A percentile compares a stretch with the other conserved stretches of the same genome.
These are phyloP conservation scores for Aphanomyces euteiches DNA, from an alignment of 352 stramenopile species.

Conservation along the genomic window DNA sequence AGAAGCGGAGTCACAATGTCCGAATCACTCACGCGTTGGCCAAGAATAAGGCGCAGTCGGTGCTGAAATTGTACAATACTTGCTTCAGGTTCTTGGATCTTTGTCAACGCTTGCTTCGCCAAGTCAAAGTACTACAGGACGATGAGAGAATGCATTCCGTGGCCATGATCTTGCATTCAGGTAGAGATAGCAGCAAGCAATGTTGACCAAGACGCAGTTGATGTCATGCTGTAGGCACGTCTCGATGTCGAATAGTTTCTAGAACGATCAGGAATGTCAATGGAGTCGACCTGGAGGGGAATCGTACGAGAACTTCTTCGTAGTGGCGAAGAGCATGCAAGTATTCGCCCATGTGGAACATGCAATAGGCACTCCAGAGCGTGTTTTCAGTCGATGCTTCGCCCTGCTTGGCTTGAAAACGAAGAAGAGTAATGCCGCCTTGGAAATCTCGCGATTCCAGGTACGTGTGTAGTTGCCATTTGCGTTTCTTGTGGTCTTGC, in stretches of 20 bases:
- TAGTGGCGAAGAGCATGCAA: conserved; percentile 43
- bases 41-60: conserved; percentile 26
- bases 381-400: conserved; percentile 35
- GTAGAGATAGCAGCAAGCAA: conserved; percentile 36
- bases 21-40: conserved; percentile 25
- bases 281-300: neutral
- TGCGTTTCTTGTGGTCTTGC: conserved; percentile 13
- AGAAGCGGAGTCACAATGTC: conserved; percentile 20
- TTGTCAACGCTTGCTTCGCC: neutral
- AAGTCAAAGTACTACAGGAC: conserved; percentile 13
- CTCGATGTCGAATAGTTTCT: no score
- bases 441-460: conserved; percentile 46
- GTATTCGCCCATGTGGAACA: conserved; percentile 58
- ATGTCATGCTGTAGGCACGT: conserved; percentile 34
- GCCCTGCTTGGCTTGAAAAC: conserved; percentile 32
- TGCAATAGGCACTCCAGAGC: conserved; percentile 69
- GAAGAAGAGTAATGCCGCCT: conserved; percentile 45
- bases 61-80: neutral
- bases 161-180: conserved; percentile 3
- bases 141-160: neutral
- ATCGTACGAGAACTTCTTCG: conserved; percentile 45
- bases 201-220: conserved; percentile 16
- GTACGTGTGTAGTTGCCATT: conserved; percentile 43
- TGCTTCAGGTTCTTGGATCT: neutral
- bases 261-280: no score